phyloP scores from a whole-genome alignment of 768 basidiomycete genomes.

The Pholiota microspora region DNA sequence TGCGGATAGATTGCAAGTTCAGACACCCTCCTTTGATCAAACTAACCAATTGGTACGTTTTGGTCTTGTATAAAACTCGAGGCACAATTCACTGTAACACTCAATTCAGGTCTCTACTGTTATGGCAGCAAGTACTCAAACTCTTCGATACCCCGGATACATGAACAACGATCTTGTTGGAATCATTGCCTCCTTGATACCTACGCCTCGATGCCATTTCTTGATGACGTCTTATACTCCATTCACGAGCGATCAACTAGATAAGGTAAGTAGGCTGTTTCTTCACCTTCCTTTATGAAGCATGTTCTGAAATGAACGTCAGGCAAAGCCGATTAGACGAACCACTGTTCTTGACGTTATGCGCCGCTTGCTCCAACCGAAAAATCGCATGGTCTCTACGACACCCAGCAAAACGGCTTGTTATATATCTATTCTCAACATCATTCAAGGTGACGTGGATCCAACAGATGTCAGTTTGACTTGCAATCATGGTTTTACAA shows the following conservation, averaged over 20 bases:
- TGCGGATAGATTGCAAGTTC: slow-evolving; percentile 85
- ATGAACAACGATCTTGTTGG: slow-evolving; percentile 99
- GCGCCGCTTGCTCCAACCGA: slow-evolving; percentile 95
- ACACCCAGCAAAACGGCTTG: slow-evolving; percentile 89
- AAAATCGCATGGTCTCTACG: slow-evolving; percentile 97
- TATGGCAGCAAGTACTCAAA: slow-evolving; percentile 96
- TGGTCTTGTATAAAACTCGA: not conserved
- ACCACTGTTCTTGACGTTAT: slow-evolving; percentile 99
- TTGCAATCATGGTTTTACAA: slow-evolving; percentile 6
- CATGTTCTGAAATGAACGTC: not conserved
- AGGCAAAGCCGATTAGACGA: slow-evolving; percentile 94
- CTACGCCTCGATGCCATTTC: slow-evolving; percentile 96
- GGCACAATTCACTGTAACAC: not conserved
- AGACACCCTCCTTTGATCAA: slow-evolving; percentile 87
- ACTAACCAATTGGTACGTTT: slow-evolving; percentile 81
- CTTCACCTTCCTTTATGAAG: not conserved
- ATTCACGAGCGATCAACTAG: slow-evolving; percentile 95
- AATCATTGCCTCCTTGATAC: slow-evolving; percentile 94
- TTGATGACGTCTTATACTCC: slow-evolving; percentile 99
- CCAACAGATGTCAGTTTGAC: slow-evolving; percentile 83
- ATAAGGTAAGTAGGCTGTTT: slow-evolving; percentile 64
- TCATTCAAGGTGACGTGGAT: slow-evolving; percentile 98
- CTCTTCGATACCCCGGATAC: slow-evolving; percentile 94
- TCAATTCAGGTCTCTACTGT: slow-evolving; percentile 83
- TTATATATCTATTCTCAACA: slow-evolving; percentile 97